Evolutionary conservation across 257 asterid species (phyloP).

Genomic region (Solanum phureja): DNA sequence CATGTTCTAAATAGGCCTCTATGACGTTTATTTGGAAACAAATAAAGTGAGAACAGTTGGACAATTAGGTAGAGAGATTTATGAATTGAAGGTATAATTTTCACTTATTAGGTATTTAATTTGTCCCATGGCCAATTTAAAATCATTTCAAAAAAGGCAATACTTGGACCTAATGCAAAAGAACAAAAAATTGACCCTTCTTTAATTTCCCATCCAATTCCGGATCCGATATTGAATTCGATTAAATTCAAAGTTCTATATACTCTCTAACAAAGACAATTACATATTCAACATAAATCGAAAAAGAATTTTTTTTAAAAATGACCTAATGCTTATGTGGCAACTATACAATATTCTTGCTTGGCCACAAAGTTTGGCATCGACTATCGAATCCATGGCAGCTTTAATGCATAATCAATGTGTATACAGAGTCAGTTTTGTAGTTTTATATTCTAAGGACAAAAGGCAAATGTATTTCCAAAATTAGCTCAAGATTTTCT

Average conservation of each 20-base stretch:
- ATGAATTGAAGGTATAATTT: not conserved
- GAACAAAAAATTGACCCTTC: not conserved
- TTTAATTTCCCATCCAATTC: not conserved
- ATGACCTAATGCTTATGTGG: not conserved
- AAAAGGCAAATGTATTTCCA: not conserved
- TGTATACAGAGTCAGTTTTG: not conserved
- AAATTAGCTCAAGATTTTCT: not conserved
- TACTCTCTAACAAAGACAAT: no score
- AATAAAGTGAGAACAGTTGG: not conserved
- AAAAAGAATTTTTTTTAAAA: accelerated
- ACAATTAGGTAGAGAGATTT: not conserved
- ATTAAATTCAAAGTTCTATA: no score
- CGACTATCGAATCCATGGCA: not conserved
- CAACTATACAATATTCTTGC: not conserved
- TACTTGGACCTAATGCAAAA: not conserved
- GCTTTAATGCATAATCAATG: not conserved
- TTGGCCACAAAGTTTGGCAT: not conserved
- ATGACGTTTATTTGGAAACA: not conserved
- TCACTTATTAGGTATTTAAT: not conserved
- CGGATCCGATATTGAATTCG: not conserved
- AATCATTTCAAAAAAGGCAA: not conserved
- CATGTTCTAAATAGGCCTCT: not conserved
- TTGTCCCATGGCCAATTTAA: not conserved
- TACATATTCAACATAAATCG: no score
- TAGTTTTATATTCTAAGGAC: not conserved